Evolutionary conservation across 768 basidiomycete species (phyloP).

Genomic region (Asterophora lycoperdoides): DNA sequence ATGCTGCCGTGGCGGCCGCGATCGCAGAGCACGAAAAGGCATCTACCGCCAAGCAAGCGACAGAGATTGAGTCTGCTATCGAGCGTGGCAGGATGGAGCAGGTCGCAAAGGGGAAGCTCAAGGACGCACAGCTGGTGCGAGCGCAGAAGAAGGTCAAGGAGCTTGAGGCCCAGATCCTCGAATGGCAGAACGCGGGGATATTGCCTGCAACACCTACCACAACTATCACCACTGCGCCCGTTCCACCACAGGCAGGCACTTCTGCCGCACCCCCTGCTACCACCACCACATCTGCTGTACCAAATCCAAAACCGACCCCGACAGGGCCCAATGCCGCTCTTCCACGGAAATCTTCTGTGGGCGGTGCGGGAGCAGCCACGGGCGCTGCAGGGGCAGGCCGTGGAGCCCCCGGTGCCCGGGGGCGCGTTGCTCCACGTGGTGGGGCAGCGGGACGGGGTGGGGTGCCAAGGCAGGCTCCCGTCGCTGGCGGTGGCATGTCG

Average conservation of each 20-base stretch:
- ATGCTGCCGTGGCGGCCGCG: conserved; percentile 47
- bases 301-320: conserved; percentile 7
- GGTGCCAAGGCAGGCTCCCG: conserved; percentile 24
- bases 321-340: no score
- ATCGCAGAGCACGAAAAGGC: conserved; percentile 46
- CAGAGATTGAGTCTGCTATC: conserved; percentile 60
- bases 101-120: conserved; percentile 57
- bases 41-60: conserved; percentile 41
- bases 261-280: conserved; percentile 1
- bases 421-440: conserved; percentile 20
- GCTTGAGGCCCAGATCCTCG: conserved; percentile 58
- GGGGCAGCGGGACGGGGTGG: conserved; percentile 16
- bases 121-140: conserved; percentile 65
- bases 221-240: conserved; percentile 22
- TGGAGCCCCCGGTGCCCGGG: conserved; percentile 27
- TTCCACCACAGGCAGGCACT: conserved; percentile 1
- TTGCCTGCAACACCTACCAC: conserved; percentile 33
- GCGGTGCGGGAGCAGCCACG: conserved; percentile 17
- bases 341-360: conserved; percentile 17
- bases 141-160: conserved; percentile 62
- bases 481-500: conserved; percentile 40
- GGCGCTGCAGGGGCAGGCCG: conserved; percentile 28
- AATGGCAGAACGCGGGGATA: conserved; percentile 49
- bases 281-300: conserved; percentile 8
- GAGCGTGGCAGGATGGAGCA: conserved; percentile 68